Base-by-base conservation (phyloP, 495 filamentous ascomycete species). In the Daldinia caldariorum region DNA sequence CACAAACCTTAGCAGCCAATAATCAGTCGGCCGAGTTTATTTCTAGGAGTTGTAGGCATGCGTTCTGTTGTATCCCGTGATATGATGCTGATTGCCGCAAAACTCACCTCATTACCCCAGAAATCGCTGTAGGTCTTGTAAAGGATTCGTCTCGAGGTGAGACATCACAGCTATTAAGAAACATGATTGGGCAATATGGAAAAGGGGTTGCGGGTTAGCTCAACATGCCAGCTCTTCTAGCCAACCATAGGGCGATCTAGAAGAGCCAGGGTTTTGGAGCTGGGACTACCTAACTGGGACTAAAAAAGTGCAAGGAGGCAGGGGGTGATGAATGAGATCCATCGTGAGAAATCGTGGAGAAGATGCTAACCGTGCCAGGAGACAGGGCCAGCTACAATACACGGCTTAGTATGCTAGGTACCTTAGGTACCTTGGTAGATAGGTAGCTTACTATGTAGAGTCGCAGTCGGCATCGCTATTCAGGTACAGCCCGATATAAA, bases 101-200 rank as follows among this genome's bases (percentile, higher is more conserved):
- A 32, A 53, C 49, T 57, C 41, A 22, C 50, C 55, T 51, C 61
- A 65, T 61, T 72, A 68, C 70, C 70, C 70, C 70, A 65, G 70
- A 63, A 67, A 65, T 57, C 49, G 34, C 37, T 14, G 4, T 32
- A 38, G 32, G 20, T 32, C n/a, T 26, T 26, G 43, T 58, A 20
- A 54, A 58, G 55, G 43, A 14, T 50, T 38, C 43, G 37, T 34
- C 47, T 53, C 20, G 12, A 45, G 43, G 22, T n/a, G 14, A 34
- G 63, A 47, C 61, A 47, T 4, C 50, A 43, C 32, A 45, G 49
- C 43, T n/a, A 45, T 56, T 63, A 57, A 60, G 5, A 9, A 26
- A 47, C 38, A 0, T 67, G 54, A 71, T 71, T 71, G 69, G 69
- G 37, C 35, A 55, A 26, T 9, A n/a, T 45, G 18, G 43, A 49